Base-by-base conservation (phyloP, 176 grass and related monocot species). In the Aegilops sharonensis region DNA sequence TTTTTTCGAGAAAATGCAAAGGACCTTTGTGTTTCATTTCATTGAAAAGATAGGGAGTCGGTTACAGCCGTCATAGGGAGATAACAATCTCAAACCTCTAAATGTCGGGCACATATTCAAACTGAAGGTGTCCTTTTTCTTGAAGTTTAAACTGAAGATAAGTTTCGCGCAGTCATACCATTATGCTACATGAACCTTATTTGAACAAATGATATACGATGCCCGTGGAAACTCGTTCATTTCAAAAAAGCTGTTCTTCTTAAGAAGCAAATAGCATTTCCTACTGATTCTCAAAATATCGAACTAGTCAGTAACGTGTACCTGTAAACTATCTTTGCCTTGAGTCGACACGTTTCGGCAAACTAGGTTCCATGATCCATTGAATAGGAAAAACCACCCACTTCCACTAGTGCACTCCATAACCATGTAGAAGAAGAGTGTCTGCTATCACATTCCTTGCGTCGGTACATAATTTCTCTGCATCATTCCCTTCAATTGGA, bases 361-460 rank as follows among this genome's bases (percentile, higher is more conserved):
- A 59, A 82, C 74, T 63, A 34, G 24, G 14, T 62, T 75, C 27
- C n/a, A 24, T 11, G 59, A 57, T 77, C 27, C 27, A 77, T 9
- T 56, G 11, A 68, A 68, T 31, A 61, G 1, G 79, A 30, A 79
- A 81, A 87, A 76, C 1, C 43, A 69, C 52, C 72, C 48, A 45
- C n/a, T 77, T 88, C 35, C 76, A 3, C 63, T 85, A 93, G 37
- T 95, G 89, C 25, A 94, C 91, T 64, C 88, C 90, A 84, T 87
- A 91, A 75, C 92, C 93, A 89, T 98, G 93, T 69, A 68, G 79
- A 48, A 92, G 60, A 88, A 95, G 89, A 34, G 91, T 86, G 24
- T 85, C 73, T 37, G 93, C 93, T 91, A 95, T 95, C 31, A 91
- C 77, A 92, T 77, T 87, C 70, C 93, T 95, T 12, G 92, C 79